Evolutionary conservation across 306 rosid genomes (phyloP).

Genomic region (Geum urbanum): DNA sequence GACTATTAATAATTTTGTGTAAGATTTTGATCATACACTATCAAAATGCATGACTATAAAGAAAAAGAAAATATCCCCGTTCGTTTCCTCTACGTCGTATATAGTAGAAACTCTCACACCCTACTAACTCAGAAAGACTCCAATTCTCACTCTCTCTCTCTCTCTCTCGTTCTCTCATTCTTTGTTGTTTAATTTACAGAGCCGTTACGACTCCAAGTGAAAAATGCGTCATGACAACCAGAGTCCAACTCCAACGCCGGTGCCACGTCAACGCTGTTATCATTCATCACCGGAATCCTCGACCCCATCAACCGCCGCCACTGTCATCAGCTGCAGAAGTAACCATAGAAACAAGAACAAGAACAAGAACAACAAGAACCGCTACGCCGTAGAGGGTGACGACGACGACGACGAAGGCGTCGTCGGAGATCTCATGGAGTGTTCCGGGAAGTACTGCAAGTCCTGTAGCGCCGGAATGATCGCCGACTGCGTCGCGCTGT

Average conservation of each 20-base stretch:
- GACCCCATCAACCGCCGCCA: neutral
- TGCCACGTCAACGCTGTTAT: neutral
- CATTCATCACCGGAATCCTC: neutral
- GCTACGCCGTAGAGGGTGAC: constrained; percentile 21
- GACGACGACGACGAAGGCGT: constrained; percentile 12
- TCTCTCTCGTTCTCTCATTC: neutral
- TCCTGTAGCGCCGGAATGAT: constrained; percentile 56
- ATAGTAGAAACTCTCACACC: neutral
- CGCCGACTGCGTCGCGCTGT: constrained; percentile 69
- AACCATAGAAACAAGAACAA: too few relatives aligned
- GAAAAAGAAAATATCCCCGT: neutral
- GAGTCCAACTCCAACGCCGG: neutral
- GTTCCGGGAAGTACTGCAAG: constrained; percentile 50
- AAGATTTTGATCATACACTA: too few relatives aligned
- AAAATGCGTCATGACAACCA: neutral
- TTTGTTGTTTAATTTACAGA: too few relatives aligned
- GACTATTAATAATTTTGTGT: too few relatives aligned
- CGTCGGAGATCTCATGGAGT: constrained; percentile 41
- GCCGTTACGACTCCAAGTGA: too few relatives aligned
- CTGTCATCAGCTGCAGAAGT: neutral
- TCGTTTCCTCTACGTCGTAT: constrained; percentile 10
- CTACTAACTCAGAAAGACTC: neutral
- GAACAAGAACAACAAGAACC: neutral
- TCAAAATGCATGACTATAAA: too few relatives aligned
- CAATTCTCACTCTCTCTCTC: neutral